phyloP scores from a whole-genome alignment of 805 yeast species.

The Lachancea cidri region DNA sequence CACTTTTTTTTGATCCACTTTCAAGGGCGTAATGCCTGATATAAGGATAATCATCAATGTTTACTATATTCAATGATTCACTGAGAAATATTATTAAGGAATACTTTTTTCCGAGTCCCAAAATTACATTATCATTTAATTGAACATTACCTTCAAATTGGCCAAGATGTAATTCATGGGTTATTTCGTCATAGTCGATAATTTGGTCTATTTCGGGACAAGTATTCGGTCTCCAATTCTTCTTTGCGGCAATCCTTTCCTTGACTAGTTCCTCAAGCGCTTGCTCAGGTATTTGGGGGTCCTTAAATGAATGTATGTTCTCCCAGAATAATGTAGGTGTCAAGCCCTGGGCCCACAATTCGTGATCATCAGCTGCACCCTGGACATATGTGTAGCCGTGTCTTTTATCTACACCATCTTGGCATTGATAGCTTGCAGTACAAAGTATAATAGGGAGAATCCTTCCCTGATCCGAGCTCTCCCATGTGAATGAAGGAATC shows the following conservation, averaged over 20 bases:
- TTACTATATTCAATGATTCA: conserved; percentile 9
- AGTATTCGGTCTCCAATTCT: not conserved
- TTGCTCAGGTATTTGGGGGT: conserved; percentile 26
- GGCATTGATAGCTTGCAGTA: conserved; percentile 58
- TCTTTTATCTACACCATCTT: conserved; percentile 49
- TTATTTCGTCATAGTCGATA: conserved; percentile 14
- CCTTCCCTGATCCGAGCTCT: conserved; percentile 30
- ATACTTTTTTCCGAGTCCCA: conserved; percentile 10
- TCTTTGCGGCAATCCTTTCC: not conserved
- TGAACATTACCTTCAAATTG: conserved; percentile 12
- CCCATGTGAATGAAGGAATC: conserved; percentile 29
- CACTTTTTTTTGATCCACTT: conserved; percentile 56
- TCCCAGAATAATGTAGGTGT: conserved; percentile 57
- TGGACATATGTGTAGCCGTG: conserved; percentile 64
- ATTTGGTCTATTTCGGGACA: conserved; percentile 13
- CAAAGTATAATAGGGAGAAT: conserved; percentile 46
- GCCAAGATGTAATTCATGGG: conserved; percentile 21
- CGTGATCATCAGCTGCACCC: conserved; percentile 95
- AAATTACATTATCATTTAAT: conserved; percentile 8
- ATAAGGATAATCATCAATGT: conserved; percentile 1
- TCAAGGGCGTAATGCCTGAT: conserved; percentile 15
- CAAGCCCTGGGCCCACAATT: conserved; percentile 65
- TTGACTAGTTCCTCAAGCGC: conserved; percentile 22
- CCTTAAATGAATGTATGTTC: conserved; percentile 29
- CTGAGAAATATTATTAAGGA: conserved; percentile 20